Percentiles rank a stretch among this genome's conserved stretches.
Conservation (phyloP, 2,329 filamentous ascomycete species). For the Verticillium isaacii region DNA sequence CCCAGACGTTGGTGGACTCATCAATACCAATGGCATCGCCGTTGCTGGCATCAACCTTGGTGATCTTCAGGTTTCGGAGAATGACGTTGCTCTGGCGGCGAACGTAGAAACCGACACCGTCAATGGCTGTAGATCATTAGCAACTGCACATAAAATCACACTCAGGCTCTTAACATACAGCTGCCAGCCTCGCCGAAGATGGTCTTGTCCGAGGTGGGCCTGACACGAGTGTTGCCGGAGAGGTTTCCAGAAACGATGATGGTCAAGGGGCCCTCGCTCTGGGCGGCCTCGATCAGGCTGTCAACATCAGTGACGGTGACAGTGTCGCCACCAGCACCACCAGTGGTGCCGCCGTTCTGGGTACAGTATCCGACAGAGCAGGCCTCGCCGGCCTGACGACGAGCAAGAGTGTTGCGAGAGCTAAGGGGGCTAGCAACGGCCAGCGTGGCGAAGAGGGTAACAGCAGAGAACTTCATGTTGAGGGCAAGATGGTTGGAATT, state of each 20-base stretch:
- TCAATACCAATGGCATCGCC: conserved; percentile 52
- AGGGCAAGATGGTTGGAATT: background rate
- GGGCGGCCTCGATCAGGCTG: conserved; percentile 20
- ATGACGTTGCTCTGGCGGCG: conserved; percentile 49
- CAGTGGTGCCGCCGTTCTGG: conserved; percentile 24
- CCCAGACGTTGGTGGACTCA: conserved; percentile 40
- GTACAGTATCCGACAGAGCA: conserved; percentile 26
- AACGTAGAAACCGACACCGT: conserved; percentile 45
- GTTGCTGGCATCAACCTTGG: conserved; percentile 40
- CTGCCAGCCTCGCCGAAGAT: conserved; percentile 29
- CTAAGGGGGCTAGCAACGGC: conserved; percentile 9
- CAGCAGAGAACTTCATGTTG: conserved; percentile 11
- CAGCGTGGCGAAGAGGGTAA: conserved; percentile 9
- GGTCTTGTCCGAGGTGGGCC: conserved; percentile 31
- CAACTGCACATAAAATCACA: rapidly evolving
- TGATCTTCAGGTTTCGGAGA: conserved; percentile 49
- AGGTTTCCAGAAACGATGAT: conserved; percentile 23
- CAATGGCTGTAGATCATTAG: conserved; percentile 20
- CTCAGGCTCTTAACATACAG: conserved; percentile 5
- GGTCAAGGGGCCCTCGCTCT: conserved; percentile 18
- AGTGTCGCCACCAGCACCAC: conserved; percentile 21
- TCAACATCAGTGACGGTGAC: conserved; percentile 21
- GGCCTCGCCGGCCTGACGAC: conserved; percentile 9
- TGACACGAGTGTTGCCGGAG: conserved; percentile 15
- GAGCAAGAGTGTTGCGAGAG: conserved; percentile 9